phyloP scores from a whole-genome alignment of 2,329 filamentous ascomycete species.

The Xylariaceae sp. region DNA sequence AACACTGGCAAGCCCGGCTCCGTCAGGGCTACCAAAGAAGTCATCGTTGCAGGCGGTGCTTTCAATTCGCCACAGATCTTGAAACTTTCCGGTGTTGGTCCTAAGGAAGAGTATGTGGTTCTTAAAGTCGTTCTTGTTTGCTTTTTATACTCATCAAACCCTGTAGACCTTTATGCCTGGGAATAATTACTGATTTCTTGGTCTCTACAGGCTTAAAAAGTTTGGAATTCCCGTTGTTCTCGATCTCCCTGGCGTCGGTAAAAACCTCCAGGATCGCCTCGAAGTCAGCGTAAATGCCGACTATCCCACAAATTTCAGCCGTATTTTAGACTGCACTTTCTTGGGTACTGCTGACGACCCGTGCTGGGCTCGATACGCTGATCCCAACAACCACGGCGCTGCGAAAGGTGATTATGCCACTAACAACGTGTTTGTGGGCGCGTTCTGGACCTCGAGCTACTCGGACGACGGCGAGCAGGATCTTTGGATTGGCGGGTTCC shows the following conservation, averaged over 20 bases:
- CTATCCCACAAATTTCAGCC: slow-evolving; percentile 45
- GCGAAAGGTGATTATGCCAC: slow-evolving; percentile 43
- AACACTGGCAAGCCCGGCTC: slow-evolving; percentile 38
- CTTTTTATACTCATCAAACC: background rate
- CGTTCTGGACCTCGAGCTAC: slow-evolving; percentile 36
- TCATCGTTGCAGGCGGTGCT: slow-evolving; percentile 56
- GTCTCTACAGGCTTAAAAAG: slow-evolving; percentile 37
- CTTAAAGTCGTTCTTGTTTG: background rate
- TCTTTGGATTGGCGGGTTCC: slow-evolving; percentile 47
- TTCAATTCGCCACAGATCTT: slow-evolving; percentile 60
- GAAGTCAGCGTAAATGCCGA: slow-evolving; percentile 54
- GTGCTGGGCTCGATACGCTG: slow-evolving; percentile 36
- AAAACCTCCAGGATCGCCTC: slow-evolving; percentile 64
- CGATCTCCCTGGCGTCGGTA: slow-evolving; percentile 63
- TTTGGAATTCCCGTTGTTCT: slow-evolving; percentile 49
- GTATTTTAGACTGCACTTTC: slow-evolving; percentile 45
- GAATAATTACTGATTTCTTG: too few species aligned
- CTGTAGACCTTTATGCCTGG: background rate
- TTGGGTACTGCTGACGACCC: slow-evolving; percentile 42
- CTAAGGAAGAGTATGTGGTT: slow-evolving; percentile 41
- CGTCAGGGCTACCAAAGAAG: slow-evolving; percentile 51
- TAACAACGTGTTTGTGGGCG: slow-evolving; percentile 40
- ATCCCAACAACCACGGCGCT: slow-evolving; percentile 26
- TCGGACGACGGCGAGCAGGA: slow-evolving; percentile 40
- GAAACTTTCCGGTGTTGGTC: slow-evolving; percentile 56